Percentiles rank a stretch among this genome's conserved stretches.
These are phyloP conservation scores for Solanum sejunctum DNA, from an alignment of 257 asterid species.

Conservation along the genomic window DNA sequence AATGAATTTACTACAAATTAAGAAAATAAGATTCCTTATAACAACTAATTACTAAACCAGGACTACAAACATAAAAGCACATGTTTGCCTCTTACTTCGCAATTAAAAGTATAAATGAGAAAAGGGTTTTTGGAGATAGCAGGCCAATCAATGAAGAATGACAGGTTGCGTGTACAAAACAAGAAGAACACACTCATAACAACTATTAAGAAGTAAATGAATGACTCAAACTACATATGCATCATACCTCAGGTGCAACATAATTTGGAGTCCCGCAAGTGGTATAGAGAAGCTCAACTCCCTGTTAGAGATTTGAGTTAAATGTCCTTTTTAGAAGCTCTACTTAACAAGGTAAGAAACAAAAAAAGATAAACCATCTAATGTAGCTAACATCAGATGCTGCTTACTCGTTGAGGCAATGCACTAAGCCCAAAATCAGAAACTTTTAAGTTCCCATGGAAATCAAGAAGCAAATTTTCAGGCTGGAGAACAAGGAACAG, in stretches of 20 bases:
- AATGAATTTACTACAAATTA: not conserved
- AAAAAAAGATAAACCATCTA: not conserved
- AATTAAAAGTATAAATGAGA: not conserved
- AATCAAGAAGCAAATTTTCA: conserved; percentile 92
- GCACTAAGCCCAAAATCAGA: conserved; percentile 98
- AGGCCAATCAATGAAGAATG: not conserved
- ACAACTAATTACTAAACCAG: not conserved
- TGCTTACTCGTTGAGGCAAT: conserved; percentile 66
- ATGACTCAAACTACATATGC: not conserved
- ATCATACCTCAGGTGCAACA: conserved; percentile 90
- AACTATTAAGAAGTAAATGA: not conserved
- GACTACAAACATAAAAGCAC: not conserved
- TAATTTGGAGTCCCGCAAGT: conserved; percentile 96
- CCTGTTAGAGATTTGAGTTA: conserved; percentile 36
- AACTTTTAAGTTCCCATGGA: conserved; percentile 71
- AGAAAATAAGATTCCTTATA: not conserved
- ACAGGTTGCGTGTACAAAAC: not conserved
- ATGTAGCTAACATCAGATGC: not conserved
- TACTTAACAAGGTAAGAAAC: not conserved
- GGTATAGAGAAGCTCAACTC: conserved; percentile 88
- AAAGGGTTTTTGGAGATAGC: not conserved
- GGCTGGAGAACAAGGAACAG: conserved; percentile 42
- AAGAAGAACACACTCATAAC: not conserved
- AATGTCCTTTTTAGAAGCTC: not conserved
- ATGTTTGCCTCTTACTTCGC: not conserved